phyloP scores from a whole-genome alignment of 768 basidiomycete species.

The Xerocomus potaroensis region DNA sequence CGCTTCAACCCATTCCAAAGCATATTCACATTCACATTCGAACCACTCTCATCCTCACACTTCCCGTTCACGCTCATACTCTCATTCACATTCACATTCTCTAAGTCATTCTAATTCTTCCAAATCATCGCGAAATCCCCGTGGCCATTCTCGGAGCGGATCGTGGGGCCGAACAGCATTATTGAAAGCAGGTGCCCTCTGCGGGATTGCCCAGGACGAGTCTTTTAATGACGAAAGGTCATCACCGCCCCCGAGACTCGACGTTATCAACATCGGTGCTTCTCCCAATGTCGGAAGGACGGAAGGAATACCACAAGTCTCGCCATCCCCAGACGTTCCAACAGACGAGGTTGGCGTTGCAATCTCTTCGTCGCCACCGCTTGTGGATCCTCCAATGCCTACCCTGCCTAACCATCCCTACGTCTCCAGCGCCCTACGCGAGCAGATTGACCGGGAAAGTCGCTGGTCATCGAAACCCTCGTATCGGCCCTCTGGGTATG shows the following conservation, averaged over 20 bases:
- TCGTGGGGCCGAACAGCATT: constrained; percentile 38
- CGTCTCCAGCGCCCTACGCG: constrained; percentile 12
- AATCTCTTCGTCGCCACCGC: constrained; percentile 34
- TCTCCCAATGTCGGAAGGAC: not conserved
- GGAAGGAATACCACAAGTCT: constrained; percentile 12
- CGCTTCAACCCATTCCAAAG: constrained; percentile 24
- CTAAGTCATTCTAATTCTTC: constrained; percentile 31
- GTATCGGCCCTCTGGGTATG: constrained; percentile 33
- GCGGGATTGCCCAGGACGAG: constrained; percentile 23
- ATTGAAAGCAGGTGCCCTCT: constrained; percentile 31
- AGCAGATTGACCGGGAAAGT: not conserved
- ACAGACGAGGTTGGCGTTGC: constrained; percentile 40
- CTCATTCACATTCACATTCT: constrained; percentile 39
- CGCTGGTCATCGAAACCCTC: constrained; percentile 12
- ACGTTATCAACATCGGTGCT: constrained; percentile 10
- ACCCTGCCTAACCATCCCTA: constrained; percentile 35
- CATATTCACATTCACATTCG: constrained; percentile 28
- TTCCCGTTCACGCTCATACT: constrained; percentile 24
- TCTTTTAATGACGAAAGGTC: constrained; percentile 21
- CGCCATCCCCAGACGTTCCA: constrained; percentile 29
- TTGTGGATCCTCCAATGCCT: constrained; percentile 19
- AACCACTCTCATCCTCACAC: constrained; percentile 18
- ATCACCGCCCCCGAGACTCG: constrained; percentile 20
- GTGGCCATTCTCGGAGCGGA: constrained; percentile 33
- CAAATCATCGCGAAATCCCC: constrained; percentile 26